Evolutionary conservation across 768 basidiomycete genomes (phyloP).

Genomic region (Amyloporia xantha): DNA sequence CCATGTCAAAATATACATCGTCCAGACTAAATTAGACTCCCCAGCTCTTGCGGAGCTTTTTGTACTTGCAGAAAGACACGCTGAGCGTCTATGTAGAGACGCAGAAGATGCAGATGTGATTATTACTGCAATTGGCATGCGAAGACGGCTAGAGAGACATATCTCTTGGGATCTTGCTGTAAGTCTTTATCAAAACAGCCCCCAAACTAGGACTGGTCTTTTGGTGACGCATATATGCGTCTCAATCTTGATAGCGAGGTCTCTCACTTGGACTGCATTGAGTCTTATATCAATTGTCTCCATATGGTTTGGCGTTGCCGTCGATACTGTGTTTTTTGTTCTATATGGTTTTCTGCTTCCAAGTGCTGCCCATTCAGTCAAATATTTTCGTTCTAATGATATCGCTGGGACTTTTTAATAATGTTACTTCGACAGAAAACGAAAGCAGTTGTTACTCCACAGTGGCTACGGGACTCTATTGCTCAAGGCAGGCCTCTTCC

Average conservation of each 20-base stretch:
- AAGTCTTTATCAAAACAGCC: constrained; percentile 24
- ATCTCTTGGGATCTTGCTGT: constrained; percentile 60
- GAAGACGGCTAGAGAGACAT: constrained; percentile 64
- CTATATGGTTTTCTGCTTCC: no score
- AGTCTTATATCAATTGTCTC: no score
- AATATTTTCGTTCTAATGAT: no score
- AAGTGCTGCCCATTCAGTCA: no score
- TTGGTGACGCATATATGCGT: no score
- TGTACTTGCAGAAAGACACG: constrained; percentile 22
- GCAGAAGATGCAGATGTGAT: constrained; percentile 53
- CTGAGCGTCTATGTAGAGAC: constrained; percentile 30
- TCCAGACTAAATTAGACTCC: constrained; percentile 24
- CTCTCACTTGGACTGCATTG: no score
- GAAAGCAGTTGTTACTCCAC: constrained; percentile 63
- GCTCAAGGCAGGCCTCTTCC: constrained; percentile 37
- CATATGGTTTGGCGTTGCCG: no score
- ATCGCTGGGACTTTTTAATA: no score
- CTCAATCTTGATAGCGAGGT: no score
- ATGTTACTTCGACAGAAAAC: constrained; percentile 38
- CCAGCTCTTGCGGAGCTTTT: constrained; percentile 22
- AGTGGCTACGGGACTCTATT: constrained; percentile 63
- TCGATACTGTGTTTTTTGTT: no score
- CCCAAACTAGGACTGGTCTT: no score
- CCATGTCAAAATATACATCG: constrained; percentile 18
- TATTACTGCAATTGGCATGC: constrained; percentile 60